Percentiles rank a stretch among this genome's conserved stretches.
These are phyloP conservation scores for Stemphylium lycopersici DNA, from an alignment of 2,329 filamentous ascomycete genomes.

Conservation along the genomic window DNA sequence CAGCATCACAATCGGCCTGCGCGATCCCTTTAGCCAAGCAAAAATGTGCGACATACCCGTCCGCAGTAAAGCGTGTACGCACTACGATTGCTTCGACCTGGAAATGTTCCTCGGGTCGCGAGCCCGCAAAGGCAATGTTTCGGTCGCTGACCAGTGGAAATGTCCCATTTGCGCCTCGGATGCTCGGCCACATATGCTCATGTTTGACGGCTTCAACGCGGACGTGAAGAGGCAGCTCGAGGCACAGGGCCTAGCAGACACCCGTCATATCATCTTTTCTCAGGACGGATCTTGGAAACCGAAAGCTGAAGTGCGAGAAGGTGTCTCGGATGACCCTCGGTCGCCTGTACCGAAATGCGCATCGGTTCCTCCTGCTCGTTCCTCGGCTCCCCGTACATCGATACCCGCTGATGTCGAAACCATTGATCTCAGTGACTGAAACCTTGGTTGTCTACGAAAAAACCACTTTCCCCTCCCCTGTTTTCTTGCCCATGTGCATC, in stretches of 20 bases:
- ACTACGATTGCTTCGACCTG: conserved; percentile 90
- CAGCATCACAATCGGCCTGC: conserved; percentile 52
- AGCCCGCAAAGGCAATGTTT: conserved; percentile 25
- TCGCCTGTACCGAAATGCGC: no score
- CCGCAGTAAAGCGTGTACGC: conserved; percentile 71
- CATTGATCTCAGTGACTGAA: conserved; percentile 21
- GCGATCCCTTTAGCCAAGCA: conserved; percentile 54
- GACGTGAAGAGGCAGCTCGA: conserved; percentile 65
- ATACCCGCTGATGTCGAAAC: conserved; percentile 4
- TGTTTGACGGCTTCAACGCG: conserved; percentile 75
- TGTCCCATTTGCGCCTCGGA: conserved; percentile 84
- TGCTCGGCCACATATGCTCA: conserved; percentile 73
- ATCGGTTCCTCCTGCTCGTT: no score
- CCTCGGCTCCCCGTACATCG: neutral
- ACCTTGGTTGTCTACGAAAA: no score
- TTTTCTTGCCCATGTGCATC: no score
- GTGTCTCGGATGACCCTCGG: neutral
- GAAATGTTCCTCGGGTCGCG: conserved; percentile 71
- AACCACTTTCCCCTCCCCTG: no score
- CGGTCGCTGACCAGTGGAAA: conserved; percentile 74
- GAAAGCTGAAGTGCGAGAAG: conserved; percentile 40
- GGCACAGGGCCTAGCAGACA: conserved; percentile 55
- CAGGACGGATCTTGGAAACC: conserved; percentile 70
- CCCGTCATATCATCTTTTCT: conserved; percentile 67
- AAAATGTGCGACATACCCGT: conserved; percentile 72